Conservation (phyloP, 192 early-diverging fungal species). For the Obelidium mucronatum region DNA sequence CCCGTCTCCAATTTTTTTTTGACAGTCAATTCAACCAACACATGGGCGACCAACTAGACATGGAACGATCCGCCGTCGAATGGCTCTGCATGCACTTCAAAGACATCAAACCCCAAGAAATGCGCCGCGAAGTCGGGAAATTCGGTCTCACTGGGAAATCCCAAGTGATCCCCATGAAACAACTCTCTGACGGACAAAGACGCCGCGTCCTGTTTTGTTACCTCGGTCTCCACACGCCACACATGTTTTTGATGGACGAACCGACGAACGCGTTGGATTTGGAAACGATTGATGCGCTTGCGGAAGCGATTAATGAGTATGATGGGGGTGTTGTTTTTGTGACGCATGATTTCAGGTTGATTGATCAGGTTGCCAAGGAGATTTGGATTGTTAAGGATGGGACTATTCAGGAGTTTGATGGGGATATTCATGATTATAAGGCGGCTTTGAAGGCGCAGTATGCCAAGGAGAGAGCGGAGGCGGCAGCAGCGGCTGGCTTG, state of each 20-base stretch:
- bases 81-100: conserved; percentile 89
- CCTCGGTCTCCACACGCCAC: conserved; percentile 85
- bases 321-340: conserved; percentile 97
- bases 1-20: too few species aligned
- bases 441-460: conserved; percentile 48
- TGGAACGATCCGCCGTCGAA: conserved; percentile 85
- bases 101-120: conserved; percentile 76
- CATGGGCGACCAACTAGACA: conserved; percentile 95
- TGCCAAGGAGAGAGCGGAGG: conserved; percentile 37
- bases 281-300: conserved; percentile 91
- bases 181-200: conserved; percentile 93
- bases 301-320: conserved; percentile 94
- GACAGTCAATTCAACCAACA: conserved; percentile 98
- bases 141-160: conserved; percentile 94
- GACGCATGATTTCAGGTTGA: conserved; percentile 91
- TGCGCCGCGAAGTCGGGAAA: conserved; percentile 89
- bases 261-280: conserved; percentile 1
- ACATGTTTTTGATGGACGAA: conserved; percentile 83
- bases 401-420: conserved; percentile 49
- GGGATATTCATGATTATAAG: conserved; percentile 53
- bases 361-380: conserved; percentile 53
- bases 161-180: conserved; percentile 88
- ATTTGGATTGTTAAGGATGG: conserved; percentile 57
- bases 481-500: conserved; percentile 34
- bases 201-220: conserved; percentile 96